These are phyloP conservation scores for Colletotrichum chlorophyti DNA, from an alignment of 2,329 filamentous ascomycete species.

Conservation along the genomic window DNA sequence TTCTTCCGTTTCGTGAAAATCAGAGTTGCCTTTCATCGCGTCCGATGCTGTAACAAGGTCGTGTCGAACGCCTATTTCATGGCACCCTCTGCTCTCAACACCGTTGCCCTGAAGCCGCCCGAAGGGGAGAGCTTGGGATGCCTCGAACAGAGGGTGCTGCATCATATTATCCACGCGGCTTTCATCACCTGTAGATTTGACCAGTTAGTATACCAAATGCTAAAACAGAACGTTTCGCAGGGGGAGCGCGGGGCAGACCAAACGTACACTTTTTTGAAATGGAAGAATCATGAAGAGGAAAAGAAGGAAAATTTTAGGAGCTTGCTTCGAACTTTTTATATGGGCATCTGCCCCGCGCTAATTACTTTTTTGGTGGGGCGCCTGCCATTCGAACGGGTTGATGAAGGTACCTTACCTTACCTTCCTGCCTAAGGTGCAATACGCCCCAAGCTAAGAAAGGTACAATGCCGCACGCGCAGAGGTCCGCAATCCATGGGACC, in stretches of 20 bases:
- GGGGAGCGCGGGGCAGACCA: conserved; percentile 35
- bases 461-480: conserved; percentile 3
- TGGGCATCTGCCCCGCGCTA: conserved; percentile 31
- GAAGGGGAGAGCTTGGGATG: conserved; percentile 84
- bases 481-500: background rate
- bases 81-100: conserved; percentile 69
- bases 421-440: conserved; percentile 27
- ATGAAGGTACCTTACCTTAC: too few relatives aligned
- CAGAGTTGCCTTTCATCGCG: conserved; percentile 98
- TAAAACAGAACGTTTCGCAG: conserved; percentile 20
- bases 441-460: background rate
- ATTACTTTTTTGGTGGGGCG: conserved; percentile 36
- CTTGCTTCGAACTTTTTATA: conserved; percentile 45
- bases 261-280: conserved; percentile 95
- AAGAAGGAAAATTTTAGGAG: conserved; percentile 48
- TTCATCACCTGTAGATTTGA: conserved; percentile 87
- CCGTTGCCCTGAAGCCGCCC: conserved; percentile 87
- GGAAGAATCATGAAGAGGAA: conserved; percentile 88
- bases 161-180: conserved; percentile 97
- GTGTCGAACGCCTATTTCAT: conserved; percentile 99
- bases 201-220: conserved; percentile 7
- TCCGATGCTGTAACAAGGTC: conserved; percentile 97
- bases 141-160: conserved; percentile 69
- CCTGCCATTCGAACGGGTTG: too few relatives aligned
- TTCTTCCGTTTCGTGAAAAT: conserved; percentile 55